Percentiles rank a stretch among this genome's conserved stretches.
Conservation (phyloP, 108 stramenopile genomes). For the Skeletonema grethae region DNA sequence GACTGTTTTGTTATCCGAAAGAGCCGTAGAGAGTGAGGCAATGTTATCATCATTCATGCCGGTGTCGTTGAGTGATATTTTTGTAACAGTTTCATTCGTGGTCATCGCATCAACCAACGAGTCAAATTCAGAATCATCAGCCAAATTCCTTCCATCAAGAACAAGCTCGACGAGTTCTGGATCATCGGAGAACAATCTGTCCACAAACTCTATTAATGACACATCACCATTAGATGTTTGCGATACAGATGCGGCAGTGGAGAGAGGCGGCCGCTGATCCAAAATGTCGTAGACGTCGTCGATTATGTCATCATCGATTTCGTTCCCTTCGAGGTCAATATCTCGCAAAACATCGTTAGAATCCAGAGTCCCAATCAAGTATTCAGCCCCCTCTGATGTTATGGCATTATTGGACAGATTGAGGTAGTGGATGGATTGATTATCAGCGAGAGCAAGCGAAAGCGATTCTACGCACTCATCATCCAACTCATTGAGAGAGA, state of each 20-base stretch:
- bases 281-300: conserved; percentile 24
- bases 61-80: conserved; percentile 23
- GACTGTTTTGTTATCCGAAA: conserved; percentile 26
- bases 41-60: conserved; percentile 33
- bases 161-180: conserved; percentile 17
- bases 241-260: background rate
- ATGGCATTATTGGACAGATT: conserved; percentile 25
- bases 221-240: background rate
- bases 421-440: conserved; percentile 3
- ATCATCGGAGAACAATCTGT: background rate
- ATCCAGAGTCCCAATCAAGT: conserved; percentile 39
- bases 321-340: conserved; percentile 43
- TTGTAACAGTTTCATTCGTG: conserved; percentile 9
- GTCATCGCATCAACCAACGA: conserved; percentile 37
- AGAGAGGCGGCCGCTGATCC: conserved; percentile 7
- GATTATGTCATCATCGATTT: conserved; percentile 25
- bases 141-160: conserved; percentile 24
- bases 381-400: conserved; percentile 42
- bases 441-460: conserved; percentile 7
- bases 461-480: conserved; percentile 3
- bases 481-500: conserved; percentile 11
- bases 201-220: background rate
- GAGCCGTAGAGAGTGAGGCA: conserved; percentile 21
- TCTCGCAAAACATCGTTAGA: conserved; percentile 35
- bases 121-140: conserved; percentile 25